These are phyloP conservation scores for Cruciata laevipes DNA, from an alignment of 257 asterid species.

Conservation along the genomic window DNA sequence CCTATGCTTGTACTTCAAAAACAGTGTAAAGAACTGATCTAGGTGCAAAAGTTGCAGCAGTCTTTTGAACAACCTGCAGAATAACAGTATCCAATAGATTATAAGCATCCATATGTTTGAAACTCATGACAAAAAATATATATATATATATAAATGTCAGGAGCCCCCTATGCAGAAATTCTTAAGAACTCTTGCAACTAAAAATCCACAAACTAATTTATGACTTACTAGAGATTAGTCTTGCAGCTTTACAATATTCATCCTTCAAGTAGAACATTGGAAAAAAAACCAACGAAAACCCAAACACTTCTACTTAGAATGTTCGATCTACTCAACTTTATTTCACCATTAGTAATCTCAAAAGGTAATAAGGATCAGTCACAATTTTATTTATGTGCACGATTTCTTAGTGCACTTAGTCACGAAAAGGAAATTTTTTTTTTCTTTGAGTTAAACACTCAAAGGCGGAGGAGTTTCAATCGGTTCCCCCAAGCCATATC, in stretches of 20 bases:
- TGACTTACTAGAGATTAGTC: background rate
- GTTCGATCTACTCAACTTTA: background rate
- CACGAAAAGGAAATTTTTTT: background rate
- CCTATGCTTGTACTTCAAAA: constrained; percentile 84
- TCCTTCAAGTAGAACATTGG: background rate
- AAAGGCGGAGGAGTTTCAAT: too few species aligned
- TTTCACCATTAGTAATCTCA: background rate
- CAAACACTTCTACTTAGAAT: background rate
- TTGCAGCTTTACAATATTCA: background rate
- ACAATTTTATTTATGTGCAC: background rate
- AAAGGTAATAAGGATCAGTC: background rate
- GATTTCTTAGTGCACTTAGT: background rate
- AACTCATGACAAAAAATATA: background rate
- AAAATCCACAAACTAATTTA: background rate
- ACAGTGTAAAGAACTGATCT: constrained; percentile 60
- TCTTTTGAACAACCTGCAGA: constrained; percentile 79
- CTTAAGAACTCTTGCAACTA: background rate
- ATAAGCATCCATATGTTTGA: background rate
- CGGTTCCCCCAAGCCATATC: too few species aligned
- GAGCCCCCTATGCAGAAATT: background rate
- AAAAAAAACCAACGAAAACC: background rate
- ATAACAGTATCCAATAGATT: background rate
- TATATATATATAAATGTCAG: background rate
- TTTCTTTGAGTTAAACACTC: too few species aligned
- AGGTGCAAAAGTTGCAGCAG: constrained; percentile 97